phyloP scores from a whole-genome alignment of 306 rosid genomes.

The Lablab purpureus region DNA sequence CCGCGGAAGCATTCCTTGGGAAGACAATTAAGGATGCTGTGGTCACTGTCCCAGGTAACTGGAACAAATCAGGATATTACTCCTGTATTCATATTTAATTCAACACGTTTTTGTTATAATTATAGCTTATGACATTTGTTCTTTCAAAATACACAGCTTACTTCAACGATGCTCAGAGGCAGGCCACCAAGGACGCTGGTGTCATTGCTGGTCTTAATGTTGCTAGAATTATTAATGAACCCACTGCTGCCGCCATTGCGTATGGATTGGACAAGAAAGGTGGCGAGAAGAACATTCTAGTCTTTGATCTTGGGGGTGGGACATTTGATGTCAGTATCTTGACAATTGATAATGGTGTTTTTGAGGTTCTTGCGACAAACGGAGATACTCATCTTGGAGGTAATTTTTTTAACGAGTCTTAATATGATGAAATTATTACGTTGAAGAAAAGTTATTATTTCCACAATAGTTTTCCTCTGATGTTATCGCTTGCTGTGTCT shows the following conservation, averaged over 20 bases:
- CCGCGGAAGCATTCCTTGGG: conserved; percentile 97
- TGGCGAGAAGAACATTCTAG: conserved; percentile 98
- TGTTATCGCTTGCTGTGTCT: neutral
- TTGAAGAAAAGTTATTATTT: neutral
- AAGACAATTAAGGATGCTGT: conserved; percentile 90
- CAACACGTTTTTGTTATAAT: neutral
- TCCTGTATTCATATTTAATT: neutral
- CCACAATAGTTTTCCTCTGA: neutral
- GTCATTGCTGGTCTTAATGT: conserved; percentile 94
- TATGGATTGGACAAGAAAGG: conserved; percentile 99
- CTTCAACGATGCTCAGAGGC: conserved; percentile 99
- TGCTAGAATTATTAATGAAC: conserved; percentile 97
- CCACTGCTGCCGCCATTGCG: conserved; percentile 98
- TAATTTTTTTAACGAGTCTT: neutral
- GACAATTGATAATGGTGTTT: conserved; percentile 98
- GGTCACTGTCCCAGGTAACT: conserved; percentile 93
- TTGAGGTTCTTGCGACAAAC: conserved; percentile 94
- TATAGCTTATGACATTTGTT: conserved; percentile 2
- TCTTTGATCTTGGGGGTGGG: conserved; percentile 98
- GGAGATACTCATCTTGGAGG: conserved; percentile 99
- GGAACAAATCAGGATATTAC: neutral
- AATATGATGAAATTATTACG: conserved; percentile 1
- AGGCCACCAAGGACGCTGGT: conserved; percentile 99
- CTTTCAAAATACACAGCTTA: conserved; percentile 66
- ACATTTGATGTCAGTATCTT: conserved; percentile 97